Evolutionary conservation across 306 rosid genomes (phyloP), one percentile per base, ranked within the genome.

Genomic region (Citrullus mucosospermus): DNA sequence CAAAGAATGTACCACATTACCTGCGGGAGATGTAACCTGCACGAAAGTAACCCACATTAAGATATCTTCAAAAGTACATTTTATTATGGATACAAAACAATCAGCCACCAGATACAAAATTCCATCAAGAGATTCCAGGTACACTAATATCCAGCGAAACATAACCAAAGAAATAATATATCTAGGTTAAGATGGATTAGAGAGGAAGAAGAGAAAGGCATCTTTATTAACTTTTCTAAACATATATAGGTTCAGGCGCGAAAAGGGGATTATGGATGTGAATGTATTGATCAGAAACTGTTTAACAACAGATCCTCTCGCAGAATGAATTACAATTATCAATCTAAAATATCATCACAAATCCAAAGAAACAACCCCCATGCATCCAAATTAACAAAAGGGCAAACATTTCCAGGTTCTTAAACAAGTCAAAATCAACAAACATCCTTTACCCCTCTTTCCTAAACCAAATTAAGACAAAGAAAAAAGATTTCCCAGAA

Each of bases 21-120:
- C 98, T 1, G 81, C 92, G 13, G 97, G 96, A 76, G 99, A 86
- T 73, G 96, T 88, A 78, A 90, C 98, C 99, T 96, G 83, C 77
- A 50, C 13, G 2, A 61, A 81, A n/a, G 80, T 57, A 80, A 79
- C 6, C 28, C 79, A 71, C 15, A 34, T 85, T 81, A 87, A 86
- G 7, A 78, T 71, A 77, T 60, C 65, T 82, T 53, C 62, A 53
- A 62, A 58, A 77, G 62, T 39, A 62, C 58, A 4, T 20, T 32
- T 17, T 5, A 74, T 30, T 5, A 53, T 53, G n/a, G 14, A 43
- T 20, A 67, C 5, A 2, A 38, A 18, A 38, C 48, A 1, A 67
- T 67, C 73, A 18, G 44, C 50, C 56, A 70, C 16, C 2, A 72
- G 15, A 72, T 50, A 16, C 12, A 32, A 30, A 17, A 17, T 4